Evolutionary conservation across 1,284 basidiomycete genomes (phyloP), one percentile per base, ranked within the genome.

Genomic region (Schizophyllum amplum): DNA sequence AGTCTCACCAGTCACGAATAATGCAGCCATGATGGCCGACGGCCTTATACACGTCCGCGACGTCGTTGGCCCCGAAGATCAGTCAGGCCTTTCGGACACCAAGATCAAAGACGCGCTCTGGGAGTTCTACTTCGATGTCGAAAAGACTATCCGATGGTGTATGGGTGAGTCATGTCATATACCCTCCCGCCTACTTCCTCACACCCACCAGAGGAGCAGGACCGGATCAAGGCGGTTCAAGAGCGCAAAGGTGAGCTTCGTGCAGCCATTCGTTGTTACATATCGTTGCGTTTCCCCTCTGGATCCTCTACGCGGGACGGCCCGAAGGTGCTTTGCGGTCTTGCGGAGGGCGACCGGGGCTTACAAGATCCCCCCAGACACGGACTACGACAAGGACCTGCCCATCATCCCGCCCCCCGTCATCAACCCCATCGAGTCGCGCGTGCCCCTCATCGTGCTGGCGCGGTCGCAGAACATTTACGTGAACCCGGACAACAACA

Each of bases 91-190:
- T 53, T 76, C 87, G 42, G 91, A 96, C 67, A 70, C 74, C 47
- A 79, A 83, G 54, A 90, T 99, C 69, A 84, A 82, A 65, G 89
- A 94, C 63, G 79, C 82, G 1, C 75, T 98, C 50, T 98, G 94
- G 89, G 86, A 98, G 64, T 84, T 79, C 64, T 92, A 90, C 72
- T 98, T 97, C 66, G 87, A 98, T 66, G 80, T 90, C 20, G 84
- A 92, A 47, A 80, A 86, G 66, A 85, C 90, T 5, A 73, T 95
- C 15, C 72, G 82, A 46, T 90, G 85, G 80, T 75, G 94, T 23
- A 64, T 88, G 48, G 83, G 89, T 90, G 61, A 61, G 82, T 72
- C 15, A 20, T 4, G 55, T 47, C 24, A 17, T 47, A 6, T n/a
- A 59, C 33, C 58, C 25, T 9, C 25, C 52, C 52, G 52, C 55